Evolutionary conservation across 768 basidiomycete genomes (phyloP).

Genomic region (Rhodosporidiobolus sp.): DNA sequence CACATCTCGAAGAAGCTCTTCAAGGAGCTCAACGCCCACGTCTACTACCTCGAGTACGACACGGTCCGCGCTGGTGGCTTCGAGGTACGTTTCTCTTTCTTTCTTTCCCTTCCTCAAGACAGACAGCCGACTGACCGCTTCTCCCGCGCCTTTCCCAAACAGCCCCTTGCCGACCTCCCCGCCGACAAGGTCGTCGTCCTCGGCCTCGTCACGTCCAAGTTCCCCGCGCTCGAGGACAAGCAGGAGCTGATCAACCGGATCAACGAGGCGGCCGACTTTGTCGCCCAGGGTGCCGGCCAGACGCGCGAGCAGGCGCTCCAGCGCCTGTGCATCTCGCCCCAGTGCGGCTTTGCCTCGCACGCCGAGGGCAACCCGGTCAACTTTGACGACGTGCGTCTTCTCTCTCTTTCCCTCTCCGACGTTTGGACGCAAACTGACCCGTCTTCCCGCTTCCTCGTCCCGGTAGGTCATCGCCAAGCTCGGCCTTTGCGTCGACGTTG

Average conservation of each 20-base stretch:
- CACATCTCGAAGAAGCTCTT: constrained; percentile 45
- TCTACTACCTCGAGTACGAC: constrained; percentile 46
- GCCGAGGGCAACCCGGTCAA: constrained; percentile 61
- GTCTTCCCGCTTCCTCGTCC: background rate
- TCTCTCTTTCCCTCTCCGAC: no score
- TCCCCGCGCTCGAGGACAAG: constrained; percentile 56
- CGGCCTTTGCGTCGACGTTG: constrained; percentile 16
- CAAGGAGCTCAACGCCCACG: constrained; percentile 42
- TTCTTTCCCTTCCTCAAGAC: background rate
- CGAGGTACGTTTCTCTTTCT: constrained; percentile 10
- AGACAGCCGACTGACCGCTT: no score
- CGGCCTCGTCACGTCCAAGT: constrained; percentile 45
- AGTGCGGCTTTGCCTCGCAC: constrained; percentile 63
- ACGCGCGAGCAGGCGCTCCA: constrained; percentile 57
- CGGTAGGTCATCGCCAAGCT: constrained; percentile 37
- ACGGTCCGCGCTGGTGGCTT: constrained; percentile 43
- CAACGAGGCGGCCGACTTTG: constrained; percentile 57
- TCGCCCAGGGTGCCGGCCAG: constrained; percentile 53
- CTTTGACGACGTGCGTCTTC: constrained; percentile 52
- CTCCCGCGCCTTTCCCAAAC: background rate
- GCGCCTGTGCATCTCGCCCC: constrained; percentile 58
- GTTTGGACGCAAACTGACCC: background rate
- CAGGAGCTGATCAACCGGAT: constrained; percentile 57
- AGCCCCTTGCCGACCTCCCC: constrained; percentile 45
- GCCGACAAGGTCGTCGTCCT: constrained; percentile 43